Percentiles rank a stretch among this genome's conserved stretches.
These are phyloP conservation scores for Marasmius tenuissimus DNA, from an alignment of 1,284 basidiomycete species.

Conservation along the genomic window DNA sequence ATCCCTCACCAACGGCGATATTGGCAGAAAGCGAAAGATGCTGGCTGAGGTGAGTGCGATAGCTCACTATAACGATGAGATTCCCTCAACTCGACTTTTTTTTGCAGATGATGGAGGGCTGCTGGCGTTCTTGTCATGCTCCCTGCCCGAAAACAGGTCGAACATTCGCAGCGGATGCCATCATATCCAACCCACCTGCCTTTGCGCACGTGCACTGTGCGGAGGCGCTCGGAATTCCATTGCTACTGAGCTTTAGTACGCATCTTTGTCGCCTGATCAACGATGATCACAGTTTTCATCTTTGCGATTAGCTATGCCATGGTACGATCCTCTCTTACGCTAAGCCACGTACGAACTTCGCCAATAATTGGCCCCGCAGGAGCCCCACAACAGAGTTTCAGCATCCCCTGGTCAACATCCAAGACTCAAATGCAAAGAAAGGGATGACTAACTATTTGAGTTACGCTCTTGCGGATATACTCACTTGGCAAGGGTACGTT, in stretches of 20 bases:
- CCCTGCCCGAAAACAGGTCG: slow-evolving; percentile 43
- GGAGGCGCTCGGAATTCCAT: slow-evolving; percentile 61
- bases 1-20: slow-evolving; percentile 49
- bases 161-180: slow-evolving; percentile 59
- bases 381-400: slow-evolving; percentile 59
- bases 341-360: not conserved
- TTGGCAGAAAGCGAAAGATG: slow-evolving; percentile 47
- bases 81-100: no score
- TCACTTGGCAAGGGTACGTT: slow-evolving; percentile 59
- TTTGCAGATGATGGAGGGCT: slow-evolving; percentile 54
- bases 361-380: slow-evolving; percentile 24
- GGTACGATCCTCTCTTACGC: slow-evolving; percentile 33
- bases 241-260: slow-evolving; percentile 59
- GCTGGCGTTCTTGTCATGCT: slow-evolving; percentile 52
- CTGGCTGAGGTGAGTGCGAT: slow-evolving; percentile 31
- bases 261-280: slow-evolving; percentile 7
- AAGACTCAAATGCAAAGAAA: slow-evolving; percentile 47
- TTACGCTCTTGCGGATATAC: slow-evolving; percentile 53
- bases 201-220: slow-evolving; percentile 68
- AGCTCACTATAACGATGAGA: no score
- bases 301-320: slow-evolving; percentile 58
- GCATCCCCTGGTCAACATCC: slow-evolving; percentile 63
- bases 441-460: slow-evolving; percentile 58
- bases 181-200: slow-evolving; percentile 65
- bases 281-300: not conserved